Conservation (phyloP, 139 green algal species). For the Volvox reticuliferus region DNA sequence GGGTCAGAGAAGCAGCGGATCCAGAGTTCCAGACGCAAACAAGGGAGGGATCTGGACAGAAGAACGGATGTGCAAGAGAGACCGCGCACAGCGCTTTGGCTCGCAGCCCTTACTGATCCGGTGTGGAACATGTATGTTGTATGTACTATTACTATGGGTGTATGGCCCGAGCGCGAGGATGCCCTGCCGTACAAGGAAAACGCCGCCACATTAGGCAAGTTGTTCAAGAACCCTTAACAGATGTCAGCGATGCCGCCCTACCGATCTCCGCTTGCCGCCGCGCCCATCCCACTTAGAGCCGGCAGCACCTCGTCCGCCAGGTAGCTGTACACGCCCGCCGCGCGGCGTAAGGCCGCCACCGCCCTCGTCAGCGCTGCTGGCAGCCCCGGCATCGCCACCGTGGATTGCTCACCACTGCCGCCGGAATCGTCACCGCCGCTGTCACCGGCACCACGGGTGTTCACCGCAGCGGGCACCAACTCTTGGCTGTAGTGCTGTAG, state of each 20-base stretch:
- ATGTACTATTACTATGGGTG: background rate
- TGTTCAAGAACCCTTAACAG: background rate
- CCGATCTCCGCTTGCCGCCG: background rate
- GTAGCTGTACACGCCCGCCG: conserved; percentile 30
- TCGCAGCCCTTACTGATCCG: background rate
- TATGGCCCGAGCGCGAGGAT: background rate
- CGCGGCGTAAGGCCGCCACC: conserved; percentile 10
- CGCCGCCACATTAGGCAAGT: background rate
- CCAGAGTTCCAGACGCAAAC: too few species aligned
- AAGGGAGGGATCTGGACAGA: too few species aligned
- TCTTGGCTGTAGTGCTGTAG: background rate
- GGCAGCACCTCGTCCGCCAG: conserved; percentile 22
- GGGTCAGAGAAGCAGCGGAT: too few species aligned
- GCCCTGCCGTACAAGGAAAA: background rate
- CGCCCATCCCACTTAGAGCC: background rate
- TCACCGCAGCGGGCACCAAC: background rate
- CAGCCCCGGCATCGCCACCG: background rate
- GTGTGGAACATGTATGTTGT: background rate
- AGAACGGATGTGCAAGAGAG: too few species aligned
- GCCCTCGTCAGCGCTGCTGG: conserved; percentile 11
- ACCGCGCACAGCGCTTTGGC: too few species aligned
- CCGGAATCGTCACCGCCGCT: background rate
- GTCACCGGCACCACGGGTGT: background rate
- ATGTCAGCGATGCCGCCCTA: background rate
- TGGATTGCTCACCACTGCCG: background rate